A percentile compares a stretch with the other conserved stretches of the same genome.
These are phyloP conservation scores for Emergomyces pasteurianus DNA, from an alignment of 2,329 filamentous ascomycete species.

Conservation along the genomic window DNA sequence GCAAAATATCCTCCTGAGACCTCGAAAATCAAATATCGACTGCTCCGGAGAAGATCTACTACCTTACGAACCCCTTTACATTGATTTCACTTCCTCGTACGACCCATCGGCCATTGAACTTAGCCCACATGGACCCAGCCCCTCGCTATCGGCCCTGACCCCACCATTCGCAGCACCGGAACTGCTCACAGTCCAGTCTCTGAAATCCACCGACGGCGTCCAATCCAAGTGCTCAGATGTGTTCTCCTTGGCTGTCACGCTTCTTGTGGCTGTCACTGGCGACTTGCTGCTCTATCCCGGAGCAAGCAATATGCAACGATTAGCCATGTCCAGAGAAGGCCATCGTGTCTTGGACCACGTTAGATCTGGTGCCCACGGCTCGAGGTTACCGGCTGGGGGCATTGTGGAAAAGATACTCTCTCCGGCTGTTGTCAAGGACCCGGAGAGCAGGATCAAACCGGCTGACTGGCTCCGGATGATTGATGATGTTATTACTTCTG, in stretches of 20 bases:
- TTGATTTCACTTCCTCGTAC: constrained; percentile 35
- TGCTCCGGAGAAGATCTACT: constrained; percentile 14
- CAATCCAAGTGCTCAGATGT: constrained; percentile 33
- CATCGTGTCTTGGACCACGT: constrained; percentile 32
- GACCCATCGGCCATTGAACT: constrained; percentile 7
- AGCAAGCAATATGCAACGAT: constrained; percentile 27
- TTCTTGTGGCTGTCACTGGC: constrained; percentile 34
- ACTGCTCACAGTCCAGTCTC: constrained; percentile 23
- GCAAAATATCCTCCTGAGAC: constrained; percentile 31
- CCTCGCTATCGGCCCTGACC: constrained; percentile 28
- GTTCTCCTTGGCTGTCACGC: constrained; percentile 35
- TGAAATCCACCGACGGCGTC: constrained; percentile 20
- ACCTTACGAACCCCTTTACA: constrained; percentile 30
- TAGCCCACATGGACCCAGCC: constrained; percentile 8
- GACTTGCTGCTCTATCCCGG: constrained; percentile 33
- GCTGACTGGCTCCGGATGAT: constrained; percentile 21
- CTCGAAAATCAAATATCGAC: constrained; percentile 4
- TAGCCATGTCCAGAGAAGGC: constrained; percentile 34
- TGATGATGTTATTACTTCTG: neutral
- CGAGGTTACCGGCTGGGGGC: constrained; percentile 29
- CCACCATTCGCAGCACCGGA: constrained; percentile 36
- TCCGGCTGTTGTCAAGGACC: constrained; percentile 29
- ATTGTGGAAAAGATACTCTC: constrained; percentile 28
- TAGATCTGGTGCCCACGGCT: constrained; percentile 25
- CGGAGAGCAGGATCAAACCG: constrained; percentile 20